Conservation (phyloP, 176 grass and related monocot species). For the Aegilops speltoides region DNA sequence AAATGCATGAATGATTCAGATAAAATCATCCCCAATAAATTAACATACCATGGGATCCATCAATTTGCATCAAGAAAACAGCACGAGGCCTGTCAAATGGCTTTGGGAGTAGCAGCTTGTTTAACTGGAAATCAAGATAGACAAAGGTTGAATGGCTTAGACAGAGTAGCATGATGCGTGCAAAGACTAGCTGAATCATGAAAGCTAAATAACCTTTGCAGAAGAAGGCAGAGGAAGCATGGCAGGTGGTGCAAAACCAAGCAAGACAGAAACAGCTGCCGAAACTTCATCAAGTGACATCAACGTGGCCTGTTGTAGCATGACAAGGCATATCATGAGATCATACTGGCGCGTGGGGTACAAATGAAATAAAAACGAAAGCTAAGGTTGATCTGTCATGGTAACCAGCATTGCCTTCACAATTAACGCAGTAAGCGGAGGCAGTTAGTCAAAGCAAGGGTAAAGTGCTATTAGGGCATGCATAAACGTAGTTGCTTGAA, state of each 20-base stretch:
- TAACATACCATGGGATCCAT: constrained; percentile 59
- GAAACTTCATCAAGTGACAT: constrained; percentile 76
- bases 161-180: constrained; percentile 5
- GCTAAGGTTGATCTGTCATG: neutral
- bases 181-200: neutral
- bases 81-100: constrained; percentile 79
- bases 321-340: neutral
- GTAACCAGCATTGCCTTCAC: neutral
- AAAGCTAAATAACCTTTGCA: constrained; percentile 56
- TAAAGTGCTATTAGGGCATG: neutral
- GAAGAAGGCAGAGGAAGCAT: constrained; percentile 53
- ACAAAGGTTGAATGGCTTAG: constrained; percentile 25
- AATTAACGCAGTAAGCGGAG: neutral
- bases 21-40: neutral
- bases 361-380: neutral
- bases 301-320: constrained; percentile 41
- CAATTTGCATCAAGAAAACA: constrained; percentile 78
- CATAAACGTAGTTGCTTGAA: neutral
- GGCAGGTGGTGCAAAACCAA: constrained; percentile 77
- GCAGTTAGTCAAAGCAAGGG: neutral
- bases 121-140: constrained; percentile 64
- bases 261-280: constrained; percentile 74
- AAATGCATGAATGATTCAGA: neutral
- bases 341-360: neutral
- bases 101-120: constrained; percentile 74